phyloP scores from a whole-genome alignment of 148 eudicot genomes.

The Tetragonia tetragonoides region DNA sequence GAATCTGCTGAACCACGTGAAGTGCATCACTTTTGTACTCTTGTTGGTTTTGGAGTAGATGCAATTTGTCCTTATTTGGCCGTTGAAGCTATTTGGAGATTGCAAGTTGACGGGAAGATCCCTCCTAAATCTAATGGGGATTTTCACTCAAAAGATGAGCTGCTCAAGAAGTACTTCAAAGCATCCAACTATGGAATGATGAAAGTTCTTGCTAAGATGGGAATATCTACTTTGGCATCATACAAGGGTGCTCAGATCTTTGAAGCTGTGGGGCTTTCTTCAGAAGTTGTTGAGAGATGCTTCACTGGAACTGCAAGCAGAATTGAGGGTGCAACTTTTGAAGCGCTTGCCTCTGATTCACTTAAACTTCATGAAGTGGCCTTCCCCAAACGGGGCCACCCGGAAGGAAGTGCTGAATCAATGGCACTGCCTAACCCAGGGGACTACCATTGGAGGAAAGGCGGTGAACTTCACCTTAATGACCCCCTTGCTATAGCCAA shows the following conservation, averaged over 20 bases:
- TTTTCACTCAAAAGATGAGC: slow-evolving; percentile 78
- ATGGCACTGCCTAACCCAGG: slow-evolving; percentile 95
- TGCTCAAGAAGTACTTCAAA: slow-evolving; percentile 74
- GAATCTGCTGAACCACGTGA: slow-evolving; percentile 99
- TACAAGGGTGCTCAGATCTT: slow-evolving; percentile 99
- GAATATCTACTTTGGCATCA: slow-evolving; percentile 95
- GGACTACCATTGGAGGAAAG: slow-evolving; percentile 98
- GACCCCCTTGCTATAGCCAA: slow-evolving; percentile 97
- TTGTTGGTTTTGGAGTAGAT: slow-evolving; percentile 97
- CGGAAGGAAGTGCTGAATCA: slow-evolving; percentile 92
- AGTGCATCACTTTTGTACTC: slow-evolving; percentile 98
- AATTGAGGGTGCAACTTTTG: slow-evolving; percentile 98
- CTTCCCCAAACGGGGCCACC: slow-evolving; percentile 65
- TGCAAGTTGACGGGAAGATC: slow-evolving; percentile 95
- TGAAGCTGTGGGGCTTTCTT: slow-evolving; percentile 97
- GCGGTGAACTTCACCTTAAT: slow-evolving; percentile 89
- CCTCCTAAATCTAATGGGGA: slow-evolving; percentile 89
- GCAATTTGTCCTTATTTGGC: slow-evolving; percentile 97
- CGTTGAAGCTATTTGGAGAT: slow-evolving; percentile 86
- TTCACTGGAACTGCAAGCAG: slow-evolving; percentile 93
- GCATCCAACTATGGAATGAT: slow-evolving; percentile 97
- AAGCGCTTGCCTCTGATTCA: slow-evolving; percentile 74
- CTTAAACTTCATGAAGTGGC: slow-evolving; percentile 79
- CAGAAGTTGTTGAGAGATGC: slow-evolving; percentile 90
- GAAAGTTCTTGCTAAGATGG: slow-evolving; percentile 99